These are phyloP conservation scores for Thermothelomyces thermophilus DNA, from an alignment of 2,329 filamentous ascomycete species.

Conservation along the genomic window DNA sequence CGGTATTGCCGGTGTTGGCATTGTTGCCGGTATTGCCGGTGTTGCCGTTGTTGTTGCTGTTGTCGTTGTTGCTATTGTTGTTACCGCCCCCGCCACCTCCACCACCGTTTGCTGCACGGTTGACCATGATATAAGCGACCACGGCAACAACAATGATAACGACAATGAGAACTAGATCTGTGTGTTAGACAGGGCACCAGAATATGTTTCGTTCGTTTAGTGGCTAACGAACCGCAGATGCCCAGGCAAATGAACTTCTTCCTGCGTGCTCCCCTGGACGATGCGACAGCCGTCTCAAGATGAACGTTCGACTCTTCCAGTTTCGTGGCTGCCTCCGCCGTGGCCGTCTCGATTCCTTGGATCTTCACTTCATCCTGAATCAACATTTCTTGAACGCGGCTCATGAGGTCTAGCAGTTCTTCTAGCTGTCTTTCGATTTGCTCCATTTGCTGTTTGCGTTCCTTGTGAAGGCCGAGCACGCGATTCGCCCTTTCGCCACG, in stretches of 20 bases:
- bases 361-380: constrained; percentile 80
- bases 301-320: constrained; percentile 79
- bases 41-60: constrained; percentile 22
- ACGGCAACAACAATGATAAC: constrained; percentile 47
- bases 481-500: constrained; percentile 74
- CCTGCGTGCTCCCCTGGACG: constrained; percentile 70
- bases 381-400: constrained; percentile 80
- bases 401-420: constrained; percentile 80
- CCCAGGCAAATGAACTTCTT: constrained; percentile 97
- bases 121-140: constrained; percentile 42
- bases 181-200: constrained; percentile 4
- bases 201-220: neutral
- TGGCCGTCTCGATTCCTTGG: constrained; percentile 76
- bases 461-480: constrained; percentile 71
- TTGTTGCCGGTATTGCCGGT: constrained; percentile 31
- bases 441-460: constrained; percentile 78
- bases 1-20: constrained; percentile 4
- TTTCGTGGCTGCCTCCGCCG: constrained; percentile 74
- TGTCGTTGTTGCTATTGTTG: constrained; percentile 15
- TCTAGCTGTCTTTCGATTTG: constrained; percentile 90
- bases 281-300: constrained; percentile 73
- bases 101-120: constrained; percentile 27
- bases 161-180: constrained; percentile 42
- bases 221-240: constrained; percentile 51
- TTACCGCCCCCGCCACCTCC: constrained; percentile 25